phyloP scores from a whole-genome alignment of 768 basidiomycete genomes.

The Termitomyces sp. region DNA sequence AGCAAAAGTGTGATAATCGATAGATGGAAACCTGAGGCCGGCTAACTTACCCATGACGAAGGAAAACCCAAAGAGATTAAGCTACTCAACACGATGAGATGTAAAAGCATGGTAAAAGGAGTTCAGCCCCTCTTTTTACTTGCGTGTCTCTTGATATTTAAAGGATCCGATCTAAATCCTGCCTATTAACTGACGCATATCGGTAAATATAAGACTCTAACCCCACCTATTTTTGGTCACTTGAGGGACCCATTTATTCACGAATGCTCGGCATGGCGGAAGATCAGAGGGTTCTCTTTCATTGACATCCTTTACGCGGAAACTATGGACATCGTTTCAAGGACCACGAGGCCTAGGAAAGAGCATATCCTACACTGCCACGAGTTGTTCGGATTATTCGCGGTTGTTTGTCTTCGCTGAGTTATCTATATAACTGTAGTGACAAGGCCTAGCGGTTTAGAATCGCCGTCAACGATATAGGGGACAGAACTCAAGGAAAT shows the following conservation, averaged over 20 bases:
- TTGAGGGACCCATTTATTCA: not conserved
- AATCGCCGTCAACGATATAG: not conserved
- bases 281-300: not conserved
- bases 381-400: not conserved
- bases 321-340: not conserved
- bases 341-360: not conserved
- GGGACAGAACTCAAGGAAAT: too few species aligned
- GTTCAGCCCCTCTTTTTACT: not conserved
- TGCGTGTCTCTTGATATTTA: not conserved
- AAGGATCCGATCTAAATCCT: not conserved
- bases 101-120: not conserved
- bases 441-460: not conserved
- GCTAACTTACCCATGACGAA: constrained; percentile 8
- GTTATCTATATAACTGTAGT: not conserved
- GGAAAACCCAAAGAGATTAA: not conserved
- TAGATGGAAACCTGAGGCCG: not conserved
- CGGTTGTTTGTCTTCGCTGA: not conserved
- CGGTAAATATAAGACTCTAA: not conserved
- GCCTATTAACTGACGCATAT: not conserved
- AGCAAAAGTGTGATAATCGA: not conserved
- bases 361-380: not conserved
- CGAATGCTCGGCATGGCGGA: not conserved
- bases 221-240: not conserved
- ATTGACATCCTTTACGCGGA: not conserved
- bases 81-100: not conserved